These are phyloP conservation scores for Brassica balearica DNA, from an alignment of 441 rosid genomes.

Conservation along the genomic window DNA sequence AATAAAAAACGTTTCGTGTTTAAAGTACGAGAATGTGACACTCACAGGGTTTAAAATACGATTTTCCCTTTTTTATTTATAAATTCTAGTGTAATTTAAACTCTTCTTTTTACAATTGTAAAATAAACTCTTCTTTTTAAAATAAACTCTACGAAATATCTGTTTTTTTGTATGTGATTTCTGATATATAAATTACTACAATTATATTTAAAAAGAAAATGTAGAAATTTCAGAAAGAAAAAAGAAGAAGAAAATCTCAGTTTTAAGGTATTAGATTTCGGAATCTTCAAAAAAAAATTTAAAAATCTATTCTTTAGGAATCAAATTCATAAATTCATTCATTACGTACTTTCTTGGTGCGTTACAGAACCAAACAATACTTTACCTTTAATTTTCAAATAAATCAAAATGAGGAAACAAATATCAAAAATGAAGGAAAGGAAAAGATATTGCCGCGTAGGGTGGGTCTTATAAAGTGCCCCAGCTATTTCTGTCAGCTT, in stretches of 20 bases:
- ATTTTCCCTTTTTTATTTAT: too few species aligned
- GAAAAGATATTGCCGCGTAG: constrained; percentile 1
- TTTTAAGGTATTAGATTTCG: too few species aligned
- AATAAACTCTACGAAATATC: too few species aligned
- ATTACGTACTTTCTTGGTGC: not conserved
- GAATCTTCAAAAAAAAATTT: not conserved
- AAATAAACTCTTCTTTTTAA: too few species aligned
- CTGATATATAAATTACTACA: not conserved
- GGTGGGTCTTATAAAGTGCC: constrained; percentile 1
- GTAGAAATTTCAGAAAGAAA: not conserved
- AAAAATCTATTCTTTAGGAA: not conserved
- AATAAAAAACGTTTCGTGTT: too few species aligned
- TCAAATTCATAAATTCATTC: not conserved
- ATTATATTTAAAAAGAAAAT: too few species aligned
- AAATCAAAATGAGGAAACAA: not conserved
- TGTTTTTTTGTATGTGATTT: not conserved
- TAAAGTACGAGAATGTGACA: too few species aligned
- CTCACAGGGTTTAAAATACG: too few species aligned
- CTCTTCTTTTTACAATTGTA: too few species aligned
- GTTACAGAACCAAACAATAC: not conserved
- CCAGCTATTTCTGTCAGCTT: not conserved
- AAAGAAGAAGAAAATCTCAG: too few species aligned
- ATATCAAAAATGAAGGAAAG: not conserved
- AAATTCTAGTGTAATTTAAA: too few species aligned
- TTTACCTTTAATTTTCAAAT: not conserved